These are phyloP conservation scores for Sanghuangporus weigelae DNA, from an alignment of 1,284 basidiomycete genomes.

Conservation along the genomic window DNA sequence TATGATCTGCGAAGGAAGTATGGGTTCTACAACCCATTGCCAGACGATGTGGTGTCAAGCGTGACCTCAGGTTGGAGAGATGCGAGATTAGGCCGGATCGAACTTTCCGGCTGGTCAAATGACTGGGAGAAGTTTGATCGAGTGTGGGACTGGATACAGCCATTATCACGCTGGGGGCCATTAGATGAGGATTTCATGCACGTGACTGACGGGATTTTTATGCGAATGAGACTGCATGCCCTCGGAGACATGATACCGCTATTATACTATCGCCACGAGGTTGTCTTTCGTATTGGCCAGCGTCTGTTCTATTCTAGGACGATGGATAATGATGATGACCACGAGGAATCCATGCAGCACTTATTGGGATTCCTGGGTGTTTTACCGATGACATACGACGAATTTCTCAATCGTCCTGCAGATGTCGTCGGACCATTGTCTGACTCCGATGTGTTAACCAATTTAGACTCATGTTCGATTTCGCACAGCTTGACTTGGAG, in stretches of 20 bases:
- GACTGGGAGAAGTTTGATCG: conserved; percentile 5
- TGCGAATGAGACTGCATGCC: background rate
- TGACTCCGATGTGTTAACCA: background rate
- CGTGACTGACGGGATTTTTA: background rate
- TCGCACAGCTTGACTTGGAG: background rate
- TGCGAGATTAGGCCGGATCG: background rate
- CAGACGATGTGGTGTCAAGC: too few species aligned
- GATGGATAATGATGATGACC: background rate
- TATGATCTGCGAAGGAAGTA: background rate
- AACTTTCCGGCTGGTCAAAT: conserved; percentile 3
- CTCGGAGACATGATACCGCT: conserved; percentile 2
- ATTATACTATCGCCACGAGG: background rate
- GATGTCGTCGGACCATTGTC: background rate
- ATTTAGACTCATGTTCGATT: background rate
- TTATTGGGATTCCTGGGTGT: background rate
- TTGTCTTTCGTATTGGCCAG: conserved; percentile 8
- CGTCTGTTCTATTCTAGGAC: conserved; percentile 1
- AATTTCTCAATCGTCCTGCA: background rate
- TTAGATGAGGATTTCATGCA: background rate
- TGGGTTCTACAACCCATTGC: background rate
- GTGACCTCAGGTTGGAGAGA: background rate
- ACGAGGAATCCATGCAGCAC: background rate
- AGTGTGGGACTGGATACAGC: background rate
- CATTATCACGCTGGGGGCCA: conserved; percentile 7
- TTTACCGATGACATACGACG: background rate